Percentiles rank a stretch among this genome's conserved stretches.
Evolutionary conservation across 208 protist genomes (phyloP).

Genomic region (Leptomonas seymouri): DNA sequence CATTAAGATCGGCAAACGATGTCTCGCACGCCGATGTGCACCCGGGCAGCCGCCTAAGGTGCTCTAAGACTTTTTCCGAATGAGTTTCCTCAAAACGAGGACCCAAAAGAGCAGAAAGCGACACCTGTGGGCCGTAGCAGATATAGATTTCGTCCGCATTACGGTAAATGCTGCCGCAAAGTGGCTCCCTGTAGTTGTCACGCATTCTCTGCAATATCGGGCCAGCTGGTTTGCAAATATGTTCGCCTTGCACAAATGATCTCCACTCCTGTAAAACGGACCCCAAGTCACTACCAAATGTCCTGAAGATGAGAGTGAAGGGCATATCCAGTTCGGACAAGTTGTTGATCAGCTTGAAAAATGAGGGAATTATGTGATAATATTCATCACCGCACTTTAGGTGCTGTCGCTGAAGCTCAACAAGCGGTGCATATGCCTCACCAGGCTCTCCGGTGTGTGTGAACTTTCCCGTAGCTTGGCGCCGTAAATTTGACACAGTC

Average conservation of each 20-base stretch:
- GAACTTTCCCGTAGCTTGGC: constrained; percentile 59
- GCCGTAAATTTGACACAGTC: constrained; percentile 48
- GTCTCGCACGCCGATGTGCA: constrained; percentile 50
- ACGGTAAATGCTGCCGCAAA: constrained; percentile 75
- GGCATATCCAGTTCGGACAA: constrained; percentile 78
- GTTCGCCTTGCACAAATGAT: constrained; percentile 70
- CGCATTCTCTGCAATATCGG: constrained; percentile 47
- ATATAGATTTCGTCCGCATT: constrained; percentile 66
- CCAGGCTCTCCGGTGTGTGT: constrained; percentile 65
- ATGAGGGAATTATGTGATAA: constrained; percentile 79
- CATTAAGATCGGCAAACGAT: constrained; percentile 50
- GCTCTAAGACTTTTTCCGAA: constrained; percentile 24
- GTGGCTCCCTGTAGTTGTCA: constrained; percentile 43
- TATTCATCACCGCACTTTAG: constrained; percentile 39
- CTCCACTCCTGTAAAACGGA: constrained; percentile 81
- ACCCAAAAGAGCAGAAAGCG: constrained; percentile 38
- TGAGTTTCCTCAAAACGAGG: constrained; percentile 34
- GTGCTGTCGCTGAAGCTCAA: constrained; percentile 69
- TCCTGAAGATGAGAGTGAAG: constrained; percentile 90
- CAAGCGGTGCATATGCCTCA: constrained; percentile 55
- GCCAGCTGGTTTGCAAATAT: constrained; percentile 67
- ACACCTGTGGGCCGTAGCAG: constrained; percentile 63
- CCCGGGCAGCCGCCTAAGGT: constrained; percentile 45
- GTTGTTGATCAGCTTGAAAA: constrained; percentile 84
- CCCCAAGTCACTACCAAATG: constrained; percentile 83